These are phyloP conservation scores for Aspergillus haitiensis DNA, from an alignment of 495 filamentous ascomycete genomes.

Conservation along the genomic window DNA sequence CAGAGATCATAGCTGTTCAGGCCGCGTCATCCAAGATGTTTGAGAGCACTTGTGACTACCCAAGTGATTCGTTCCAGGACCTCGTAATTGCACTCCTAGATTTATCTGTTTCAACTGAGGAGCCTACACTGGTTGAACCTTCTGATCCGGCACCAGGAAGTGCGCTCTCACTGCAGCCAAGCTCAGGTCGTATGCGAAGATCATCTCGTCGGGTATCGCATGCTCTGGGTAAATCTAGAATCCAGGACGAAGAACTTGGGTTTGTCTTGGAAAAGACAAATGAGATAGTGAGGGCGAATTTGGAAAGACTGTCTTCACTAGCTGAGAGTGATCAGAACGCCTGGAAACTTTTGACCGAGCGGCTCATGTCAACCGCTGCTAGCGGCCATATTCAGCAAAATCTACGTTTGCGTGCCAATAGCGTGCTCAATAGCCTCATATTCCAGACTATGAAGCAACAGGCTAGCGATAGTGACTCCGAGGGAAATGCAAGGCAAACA, in stretches of 20 bases:
- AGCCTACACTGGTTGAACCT: slow-evolving; percentile 29
- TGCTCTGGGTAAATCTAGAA: slow-evolving; percentile 40
- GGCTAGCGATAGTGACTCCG: slow-evolving; percentile 29
- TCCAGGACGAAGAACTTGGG: slow-evolving; percentile 50
- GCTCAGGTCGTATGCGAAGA: slow-evolving; percentile 48
- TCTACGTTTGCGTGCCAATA: slow-evolving; percentile 70
- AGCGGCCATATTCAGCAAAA: slow-evolving; percentile 53
- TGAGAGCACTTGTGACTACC: slow-evolving; percentile 86
- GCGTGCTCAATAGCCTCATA: slow-evolving; percentile 71
- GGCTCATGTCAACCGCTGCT: slow-evolving; percentile 66
- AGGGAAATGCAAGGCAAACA: slow-evolving; percentile 58
- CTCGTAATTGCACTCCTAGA: slow-evolving; percentile 72
- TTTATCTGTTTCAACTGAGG: slow-evolving; percentile 51
- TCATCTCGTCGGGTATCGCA: slow-evolving; percentile 60
- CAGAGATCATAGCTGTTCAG: slow-evolving; percentile 85
- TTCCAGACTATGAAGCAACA: slow-evolving; percentile 49
- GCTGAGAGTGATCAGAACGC: slow-evolving; percentile 62
- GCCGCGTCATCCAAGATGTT: slow-evolving; percentile 83
- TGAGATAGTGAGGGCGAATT: slow-evolving; percentile 75
- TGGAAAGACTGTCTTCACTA: slow-evolving; percentile 66
- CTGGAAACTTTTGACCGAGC: slow-evolving; percentile 70
- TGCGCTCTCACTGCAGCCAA: slow-evolving; percentile 33
- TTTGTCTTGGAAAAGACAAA: slow-evolving; percentile 84
- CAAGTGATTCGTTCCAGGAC: slow-evolving; percentile 75
- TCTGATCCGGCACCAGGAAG: slow-evolving; percentile 25